These are phyloP conservation scores for Globisporangium echinulatum DNA, from an alignment of 352 stramenopile genomes.

Conservation along the genomic window DNA sequence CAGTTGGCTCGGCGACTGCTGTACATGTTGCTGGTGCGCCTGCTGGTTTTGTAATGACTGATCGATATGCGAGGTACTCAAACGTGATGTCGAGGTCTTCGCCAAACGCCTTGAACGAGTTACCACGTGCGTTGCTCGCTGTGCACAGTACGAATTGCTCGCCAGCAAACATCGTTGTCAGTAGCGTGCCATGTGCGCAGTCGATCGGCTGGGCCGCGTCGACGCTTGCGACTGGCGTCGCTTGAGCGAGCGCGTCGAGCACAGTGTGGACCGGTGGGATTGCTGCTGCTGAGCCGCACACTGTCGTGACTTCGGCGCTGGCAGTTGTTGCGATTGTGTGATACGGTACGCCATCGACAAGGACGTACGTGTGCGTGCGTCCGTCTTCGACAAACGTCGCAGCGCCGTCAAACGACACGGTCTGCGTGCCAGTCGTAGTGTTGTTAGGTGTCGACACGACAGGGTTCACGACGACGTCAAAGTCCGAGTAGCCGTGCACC, in stretches of 20 bases:
- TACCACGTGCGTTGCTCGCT: not conserved
- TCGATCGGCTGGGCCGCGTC: too few relatives aligned
- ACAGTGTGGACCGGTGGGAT: too few relatives aligned
- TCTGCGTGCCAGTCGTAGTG: conserved; percentile 8
- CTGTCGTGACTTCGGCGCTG: too few relatives aligned
- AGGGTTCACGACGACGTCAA: conserved; percentile 30
- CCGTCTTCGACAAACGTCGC: not conserved
- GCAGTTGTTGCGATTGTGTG: not conserved
- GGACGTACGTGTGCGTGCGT: too few relatives aligned
- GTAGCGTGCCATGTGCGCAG: too few relatives aligned
- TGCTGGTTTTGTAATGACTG: too few relatives aligned
- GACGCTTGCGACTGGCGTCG: too few relatives aligned
- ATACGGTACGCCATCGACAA: too few relatives aligned
- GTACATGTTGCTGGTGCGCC: not conserved
- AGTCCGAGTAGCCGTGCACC: conserved; percentile 22
- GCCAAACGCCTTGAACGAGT: conserved; percentile 29
- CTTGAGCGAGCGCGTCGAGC: too few relatives aligned
- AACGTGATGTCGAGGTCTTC: conserved; percentile 34
- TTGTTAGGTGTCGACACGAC: conserved; percentile 9
- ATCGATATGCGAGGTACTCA: conserved; percentile 14
- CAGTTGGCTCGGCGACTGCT: too few relatives aligned
- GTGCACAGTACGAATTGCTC: conserved; percentile 38
- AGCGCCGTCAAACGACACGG: conserved; percentile 30
- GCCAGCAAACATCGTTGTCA: conserved; percentile 10
- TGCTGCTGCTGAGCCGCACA: too few relatives aligned